Base-by-base conservation (phyloP, 2,329 filamentous ascomycete species). In the Pleomassaria siparia region DNA sequence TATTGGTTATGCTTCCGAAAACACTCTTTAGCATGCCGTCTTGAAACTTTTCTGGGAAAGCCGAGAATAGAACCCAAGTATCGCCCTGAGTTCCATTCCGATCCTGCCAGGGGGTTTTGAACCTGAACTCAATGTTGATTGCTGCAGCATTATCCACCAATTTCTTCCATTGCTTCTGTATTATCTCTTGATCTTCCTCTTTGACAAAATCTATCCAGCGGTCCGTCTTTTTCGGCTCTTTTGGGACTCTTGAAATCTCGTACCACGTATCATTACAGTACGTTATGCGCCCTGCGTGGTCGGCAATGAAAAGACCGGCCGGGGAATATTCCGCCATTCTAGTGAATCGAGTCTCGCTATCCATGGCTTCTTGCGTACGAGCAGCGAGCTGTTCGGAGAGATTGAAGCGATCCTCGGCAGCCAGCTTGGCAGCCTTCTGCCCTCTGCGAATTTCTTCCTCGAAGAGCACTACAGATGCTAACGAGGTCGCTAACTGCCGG, bases 301-400 rank as follows among this genome's bases (percentile, higher is more conserved):
- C 81, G n/a, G 88, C 87, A 56, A 94, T 91, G 66, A 92, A 92
- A 73, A 95, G 86, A 22, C 89, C 89, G 1, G 91, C 88, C 0
- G 89, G 89, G 0, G 88, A 87, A 54, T 90, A 89, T 62, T 91
- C 88, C 2, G 89, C 88, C 87, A 94, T 91, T 36, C 88, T 80
- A 0, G 87, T 89, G 64, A 94, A 94, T 48, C 86, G 86, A 25
- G 87, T 85, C 66, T 94, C 89, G 63, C 84, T 79, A 46, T 81
- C 79, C 21, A 75, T 74, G 2, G 78, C 79, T 64, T 82, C 77
- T 62, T 80, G 76, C 1, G 80, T 81, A 40, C 78, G 72, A 24
- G 86, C 76, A 35, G 84, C 83, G 12, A 94, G 77, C 63, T 92
- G 86, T 64, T 89, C 81, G 0, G 87, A 89, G 3, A 94, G 78